These are phyloP conservation scores for Mycena olivaceomarginata DNA, from an alignment of 768 basidiomycete species.

Conservation along the genomic window DNA sequence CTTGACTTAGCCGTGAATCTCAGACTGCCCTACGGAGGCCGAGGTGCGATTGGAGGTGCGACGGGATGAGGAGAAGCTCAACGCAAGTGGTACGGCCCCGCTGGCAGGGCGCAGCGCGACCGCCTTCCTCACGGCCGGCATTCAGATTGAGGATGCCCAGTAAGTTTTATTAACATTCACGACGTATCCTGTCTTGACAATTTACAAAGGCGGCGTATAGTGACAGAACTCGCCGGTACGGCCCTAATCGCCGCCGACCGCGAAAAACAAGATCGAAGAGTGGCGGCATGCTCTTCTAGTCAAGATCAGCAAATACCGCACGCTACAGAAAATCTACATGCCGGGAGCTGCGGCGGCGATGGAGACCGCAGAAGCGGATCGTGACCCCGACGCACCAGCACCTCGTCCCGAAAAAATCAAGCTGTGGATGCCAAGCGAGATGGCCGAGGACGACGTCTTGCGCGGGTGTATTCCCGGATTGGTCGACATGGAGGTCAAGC, in stretches of 20 bases:
- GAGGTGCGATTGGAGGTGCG: conserved; percentile 24
- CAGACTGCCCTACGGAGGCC: conserved; percentile 18
- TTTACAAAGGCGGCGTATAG: conserved; percentile 8
- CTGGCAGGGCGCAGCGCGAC: conserved; percentile 23
- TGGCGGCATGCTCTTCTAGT: background rate
- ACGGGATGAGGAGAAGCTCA: conserved; percentile 9
- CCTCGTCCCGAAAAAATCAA: background rate
- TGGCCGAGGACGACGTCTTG: background rate
- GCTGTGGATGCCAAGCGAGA: conserved; percentile 11
- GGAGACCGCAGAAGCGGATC: background rate
- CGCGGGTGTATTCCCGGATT: background rate
- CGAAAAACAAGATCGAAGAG: conserved; percentile 13
- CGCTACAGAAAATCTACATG: conserved; percentile 1
- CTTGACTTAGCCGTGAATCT: background rate
- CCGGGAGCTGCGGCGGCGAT: background rate
- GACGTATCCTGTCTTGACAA: too few relatives aligned
- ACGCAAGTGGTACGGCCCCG: background rate
- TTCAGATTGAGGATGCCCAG: conserved; percentile 35
- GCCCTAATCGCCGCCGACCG: conserved; percentile 8
- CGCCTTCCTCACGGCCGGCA: conserved; percentile 20
- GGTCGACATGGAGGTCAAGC: background rate
- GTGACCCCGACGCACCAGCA: background rate
- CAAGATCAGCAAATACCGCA: background rate
- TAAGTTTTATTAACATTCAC: background rate
- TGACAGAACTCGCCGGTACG: background rate